Percentiles rank a stretch among this genome's conserved stretches.
These are phyloP conservation scores for Rhytidiadelphus loreus DNA, from an alignment of 225 moss, liverwort and hornwort genomes.

Conservation along the genomic window DNA sequence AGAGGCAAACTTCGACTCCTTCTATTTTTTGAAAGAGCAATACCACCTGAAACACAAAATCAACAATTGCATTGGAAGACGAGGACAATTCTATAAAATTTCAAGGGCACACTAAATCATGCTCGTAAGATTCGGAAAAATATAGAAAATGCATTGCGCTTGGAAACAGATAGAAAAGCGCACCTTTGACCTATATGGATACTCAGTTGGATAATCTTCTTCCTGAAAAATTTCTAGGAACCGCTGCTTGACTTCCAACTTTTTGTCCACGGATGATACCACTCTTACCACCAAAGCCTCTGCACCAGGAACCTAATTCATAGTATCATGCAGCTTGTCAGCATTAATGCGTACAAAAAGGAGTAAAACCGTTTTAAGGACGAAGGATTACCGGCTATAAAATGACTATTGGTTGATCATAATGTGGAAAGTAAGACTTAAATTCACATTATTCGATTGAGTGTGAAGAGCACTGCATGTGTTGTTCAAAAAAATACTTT, in stretches of 20 bases:
- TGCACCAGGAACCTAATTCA: conserved; percentile 66
- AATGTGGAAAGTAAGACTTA: not conserved
- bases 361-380: not conserved
- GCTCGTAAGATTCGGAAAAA: not conserved
- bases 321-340: conserved; percentile 4
- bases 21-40: conserved; percentile 97
- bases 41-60: conserved; percentile 55
- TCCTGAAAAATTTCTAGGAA: conserved; percentile 95
- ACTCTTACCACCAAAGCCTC: conserved; percentile 91
- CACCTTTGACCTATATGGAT: conserved; percentile 98
- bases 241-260: conserved; percentile 95
- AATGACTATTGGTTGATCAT: too few species aligned
- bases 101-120: not conserved
- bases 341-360: not conserved
- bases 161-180: not conserved
- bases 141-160: not conserved
- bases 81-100: not conserved
- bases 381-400: not conserved
- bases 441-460: not conserved
- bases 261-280: conserved; percentile 94
- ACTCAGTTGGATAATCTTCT: conserved; percentile 95
- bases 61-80: not conserved
- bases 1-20: conserved; percentile 97
- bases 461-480: not conserved
- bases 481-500: not conserved